Base-by-base conservation (phyloP, 179 eudicot species). In the Dionaea muscipula region DNA sequence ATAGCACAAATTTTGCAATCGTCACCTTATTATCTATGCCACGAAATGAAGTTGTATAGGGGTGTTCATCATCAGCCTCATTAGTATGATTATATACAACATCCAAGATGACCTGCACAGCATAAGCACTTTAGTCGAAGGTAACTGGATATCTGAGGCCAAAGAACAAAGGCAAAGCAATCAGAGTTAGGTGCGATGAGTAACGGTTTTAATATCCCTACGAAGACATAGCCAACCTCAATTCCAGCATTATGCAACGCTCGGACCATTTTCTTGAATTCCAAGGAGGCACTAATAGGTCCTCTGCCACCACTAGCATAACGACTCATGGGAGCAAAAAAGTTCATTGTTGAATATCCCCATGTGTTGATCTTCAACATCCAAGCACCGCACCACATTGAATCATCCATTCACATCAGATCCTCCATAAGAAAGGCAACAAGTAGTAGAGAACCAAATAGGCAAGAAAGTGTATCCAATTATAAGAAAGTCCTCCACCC, bases 301-400 rank as follows among this genome's bases (percentile, higher is more conserved):
- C 99, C 99, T 53, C 96, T 94, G 57, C 90, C 95, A 79, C 75
- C 70, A 56, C 94, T 85, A 65, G 96, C 96, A 75, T 94, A 94
- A 51, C 99, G 99, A 69, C 94, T 85, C 96, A 94, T 94, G 19
- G 99, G 99, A 55, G 99, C 85, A 72, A 94, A 94, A 81, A 94
- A 94, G 73, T 94, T 94, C 64, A 94, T 77, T 53, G 99, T 94
- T 47, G 99, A 94, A 78, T 94, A 94, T 47, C 99, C 99, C 99
- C 99, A 94, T 23, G 99, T 89, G 67, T 94, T 94, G 37, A 89
- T 72, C 99, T 94, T 51, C 51, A 51, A 57, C 47, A 38, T 57
- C 48, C 21, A 24, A 24, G 2, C 28, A 49, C 4, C 15, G 36
- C 13, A 37, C 13, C n/a, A 23, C 13, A n/a, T 24, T 20, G 23